phyloP scores from a whole-genome alignment of 1,284 basidiomycete genomes.

The Ceratobasidium sp. region DNA sequence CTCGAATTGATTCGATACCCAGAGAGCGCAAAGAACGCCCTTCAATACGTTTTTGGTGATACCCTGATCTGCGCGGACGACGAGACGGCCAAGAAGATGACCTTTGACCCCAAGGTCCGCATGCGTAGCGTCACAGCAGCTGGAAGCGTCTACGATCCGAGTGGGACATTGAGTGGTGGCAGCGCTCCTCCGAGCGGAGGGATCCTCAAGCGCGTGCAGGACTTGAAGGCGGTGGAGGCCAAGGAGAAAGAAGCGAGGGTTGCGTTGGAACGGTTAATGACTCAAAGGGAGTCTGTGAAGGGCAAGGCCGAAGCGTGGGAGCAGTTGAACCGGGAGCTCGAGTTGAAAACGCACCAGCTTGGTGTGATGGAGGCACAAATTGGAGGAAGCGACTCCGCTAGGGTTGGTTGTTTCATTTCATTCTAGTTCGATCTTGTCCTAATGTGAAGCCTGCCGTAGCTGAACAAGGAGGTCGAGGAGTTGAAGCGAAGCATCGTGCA shows the following conservation, averaged over 20 bases:
- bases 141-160: conserved; percentile 97
- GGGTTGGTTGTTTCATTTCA: conserved; percentile 62
- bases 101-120: conserved; percentile 79
- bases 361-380: conserved; percentile 86
- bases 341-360: conserved; percentile 91
- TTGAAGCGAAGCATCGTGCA: conserved; percentile 74
- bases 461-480: conserved; percentile 82
- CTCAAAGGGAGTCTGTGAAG: conserved; percentile 61
- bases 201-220: conserved; percentile 86
- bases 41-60: conserved; percentile 94
- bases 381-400: conserved; percentile 86
- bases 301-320: conserved; percentile 75
- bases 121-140: conserved; percentile 92
- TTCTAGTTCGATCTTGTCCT: neutral
- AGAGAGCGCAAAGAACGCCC: conserved; percentile 87
- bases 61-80: conserved; percentile 93
- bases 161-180: conserved; percentile 93
- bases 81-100: conserved; percentile 87
- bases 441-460: conserved; percentile 58
- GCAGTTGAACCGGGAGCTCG: conserved; percentile 74
- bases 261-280: conserved; percentile 60
- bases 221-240: conserved; percentile 71
- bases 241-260: conserved; percentile 57
- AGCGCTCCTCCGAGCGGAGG: conserved; percentile 82
- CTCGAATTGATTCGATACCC: conserved; percentile 88